Evolutionary conservation across 2,329 filamentous ascomycete species (phyloP).

Genomic region (Neofusicoccum kwambonambiense): DNA sequence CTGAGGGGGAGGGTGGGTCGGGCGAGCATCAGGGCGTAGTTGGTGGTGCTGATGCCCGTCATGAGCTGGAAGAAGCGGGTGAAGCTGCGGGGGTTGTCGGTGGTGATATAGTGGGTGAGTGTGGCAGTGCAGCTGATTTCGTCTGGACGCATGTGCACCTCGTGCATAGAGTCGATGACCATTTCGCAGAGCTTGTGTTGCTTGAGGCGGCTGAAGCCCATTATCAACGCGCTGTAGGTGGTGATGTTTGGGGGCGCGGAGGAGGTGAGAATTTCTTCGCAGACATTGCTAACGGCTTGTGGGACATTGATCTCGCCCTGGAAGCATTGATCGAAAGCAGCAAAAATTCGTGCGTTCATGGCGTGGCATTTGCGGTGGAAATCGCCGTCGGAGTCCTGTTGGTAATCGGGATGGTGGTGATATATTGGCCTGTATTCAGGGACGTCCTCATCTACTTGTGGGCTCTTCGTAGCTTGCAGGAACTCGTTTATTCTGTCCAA

Average conservation of each 20-base stretch:
- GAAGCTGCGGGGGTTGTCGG: constrained; percentile 35
- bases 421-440: neutral
- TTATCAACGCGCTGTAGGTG: constrained; percentile 69
- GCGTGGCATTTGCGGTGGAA: constrained; percentile 31
- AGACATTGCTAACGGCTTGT: constrained; percentile 41
- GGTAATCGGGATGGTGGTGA: constrained; percentile 29
- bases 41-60: constrained; percentile 35
- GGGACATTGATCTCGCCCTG: constrained; percentile 16
- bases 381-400: constrained; percentile 39
- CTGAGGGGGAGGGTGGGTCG: constrained; percentile 34
- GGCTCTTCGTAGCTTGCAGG: neutral
- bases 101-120: constrained; percentile 39
- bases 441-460: neutral
- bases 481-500: neutral
- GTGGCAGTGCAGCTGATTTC: constrained; percentile 44
- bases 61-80: constrained; percentile 41
- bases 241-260: constrained; percentile 62
- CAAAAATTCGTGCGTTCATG: constrained; percentile 33
- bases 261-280: constrained; percentile 66
- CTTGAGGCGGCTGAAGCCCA: constrained; percentile 52
- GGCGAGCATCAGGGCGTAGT: constrained; percentile 41
- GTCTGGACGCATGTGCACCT: constrained; percentile 45
- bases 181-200: constrained; percentile 27
- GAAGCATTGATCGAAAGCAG: constrained; percentile 22
- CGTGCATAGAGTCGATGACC: constrained; percentile 33